These are phyloP conservation scores for Tolypocladium ophioglossoides DNA, from an alignment of 2,329 filamentous ascomycete genomes.

Conservation along the genomic window DNA sequence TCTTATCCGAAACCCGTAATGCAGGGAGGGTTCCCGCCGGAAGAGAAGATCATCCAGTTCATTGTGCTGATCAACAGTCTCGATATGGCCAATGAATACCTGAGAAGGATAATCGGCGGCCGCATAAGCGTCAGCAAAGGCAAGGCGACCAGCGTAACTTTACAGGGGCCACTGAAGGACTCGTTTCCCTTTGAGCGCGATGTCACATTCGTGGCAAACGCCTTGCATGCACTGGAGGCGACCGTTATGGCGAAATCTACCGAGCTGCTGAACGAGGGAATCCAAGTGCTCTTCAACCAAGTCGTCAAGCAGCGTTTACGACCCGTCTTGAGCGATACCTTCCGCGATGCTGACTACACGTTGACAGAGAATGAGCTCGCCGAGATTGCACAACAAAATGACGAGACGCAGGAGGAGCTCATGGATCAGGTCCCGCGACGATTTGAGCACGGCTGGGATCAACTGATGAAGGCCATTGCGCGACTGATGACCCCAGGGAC, in stretches of 20 bases:
- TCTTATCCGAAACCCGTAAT: conserved; percentile 74
- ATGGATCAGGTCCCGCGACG: conserved; percentile 64
- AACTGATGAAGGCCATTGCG: conserved; percentile 72
- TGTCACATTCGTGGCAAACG: conserved; percentile 54
- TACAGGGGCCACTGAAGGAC: conserved; percentile 40
- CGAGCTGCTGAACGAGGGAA: conserved; percentile 74
- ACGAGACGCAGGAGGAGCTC: conserved; percentile 41
- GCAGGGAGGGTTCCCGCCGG: conserved; percentile 73
- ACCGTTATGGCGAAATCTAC: conserved; percentile 68
- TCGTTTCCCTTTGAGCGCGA: conserved; percentile 78
- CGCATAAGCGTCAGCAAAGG: conserved; percentile 41
- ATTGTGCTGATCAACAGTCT: conserved; percentile 93
- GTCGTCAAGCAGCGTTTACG: conserved; percentile 78
- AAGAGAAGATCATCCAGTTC: conserved; percentile 81
- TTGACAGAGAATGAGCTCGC: conserved; percentile 51
- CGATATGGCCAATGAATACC: conserved; percentile 84
- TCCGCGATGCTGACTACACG: conserved; percentile 84
- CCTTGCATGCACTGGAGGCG: conserved; percentile 57
- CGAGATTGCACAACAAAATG: conserved; percentile 42
- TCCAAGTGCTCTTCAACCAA: conserved; percentile 77
- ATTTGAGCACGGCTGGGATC: conserved; percentile 80
- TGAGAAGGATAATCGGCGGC: conserved; percentile 70
- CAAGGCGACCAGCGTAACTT: conserved; percentile 20
- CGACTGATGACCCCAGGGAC: conserved; percentile 72
- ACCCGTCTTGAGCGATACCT: conserved; percentile 76